Base-by-base conservation (phyloP, 805 yeast genomes). In the Myxozyma melibiosi region DNA sequence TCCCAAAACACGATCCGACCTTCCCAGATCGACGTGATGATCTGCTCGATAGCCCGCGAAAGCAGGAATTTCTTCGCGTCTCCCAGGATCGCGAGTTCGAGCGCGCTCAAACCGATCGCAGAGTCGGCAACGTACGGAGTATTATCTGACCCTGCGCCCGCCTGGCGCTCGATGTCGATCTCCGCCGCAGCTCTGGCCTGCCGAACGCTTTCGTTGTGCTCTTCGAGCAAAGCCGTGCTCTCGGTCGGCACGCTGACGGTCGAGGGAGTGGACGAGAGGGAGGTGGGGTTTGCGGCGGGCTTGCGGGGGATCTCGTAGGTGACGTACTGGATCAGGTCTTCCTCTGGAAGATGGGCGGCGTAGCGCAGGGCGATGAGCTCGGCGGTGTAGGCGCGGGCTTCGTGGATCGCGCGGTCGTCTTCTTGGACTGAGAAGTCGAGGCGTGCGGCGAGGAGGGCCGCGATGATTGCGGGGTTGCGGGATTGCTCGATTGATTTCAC, bases 1-100 rank as follows among this genome's bases (percentile, higher is more conserved):
- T 69, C 66, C 74, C 74, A 70, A 35, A 68, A 70, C 27, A 71
- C 72, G 39, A 70, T 68, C n/a, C 64, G 56, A 13, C 73, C 73
- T 14, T 59, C 64, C 73, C 73, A 70, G 11, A 70, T 62, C 2
- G 67, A 65, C 14, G 55, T 39, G 20, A 70, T 53, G 11, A 71
- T 60, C 18, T 68, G 51, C 44, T 68, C 67, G 22, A 70, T 66
- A 0, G 70, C 62, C 3, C 65, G 62, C 1, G 71, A 58, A 13
- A 66, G 51, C 16, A 70, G 54, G 39, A 70, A 71, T 39, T 67
- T 65, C 42, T 63, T 60, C 1, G 71, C 71, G n/a, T 58, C 65
- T 14, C 62, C 65, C n/a, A 67, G 45, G 9, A 67, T 58, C 2
- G 70, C 71, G n/a, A 67, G 35, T 25, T 67, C 70, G 11, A 67